Conservation (phyloP, 23 red algal species). For the Cyanidiococcus yangmingshanensis region DNA sequence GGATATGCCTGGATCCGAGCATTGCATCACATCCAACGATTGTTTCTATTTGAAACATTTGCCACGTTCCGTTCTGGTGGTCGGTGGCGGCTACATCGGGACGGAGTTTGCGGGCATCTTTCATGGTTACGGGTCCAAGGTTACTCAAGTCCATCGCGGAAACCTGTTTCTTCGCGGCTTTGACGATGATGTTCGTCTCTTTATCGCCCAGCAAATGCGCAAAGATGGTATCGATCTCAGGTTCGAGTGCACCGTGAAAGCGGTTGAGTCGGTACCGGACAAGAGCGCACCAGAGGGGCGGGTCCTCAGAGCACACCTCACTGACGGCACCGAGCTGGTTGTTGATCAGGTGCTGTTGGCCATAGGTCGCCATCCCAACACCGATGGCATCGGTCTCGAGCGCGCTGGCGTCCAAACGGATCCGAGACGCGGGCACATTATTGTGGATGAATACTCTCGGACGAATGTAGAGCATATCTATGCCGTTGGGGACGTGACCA, state of each 20-base stretch:
- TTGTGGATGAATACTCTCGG: slow-evolving; percentile 78
- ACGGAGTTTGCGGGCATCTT: slow-evolving; percentile 98
- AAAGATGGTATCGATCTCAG: slow-evolving; percentile 63
- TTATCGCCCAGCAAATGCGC: slow-evolving; percentile 80
- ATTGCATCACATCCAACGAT: slow-evolving; percentile 74
- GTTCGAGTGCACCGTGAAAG: slow-evolving; percentile 43
- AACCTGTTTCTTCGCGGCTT: slow-evolving; percentile 77
- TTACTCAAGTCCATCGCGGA: slow-evolving; percentile 66
- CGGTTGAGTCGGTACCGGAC: slow-evolving; percentile 45
- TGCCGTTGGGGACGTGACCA: slow-evolving; percentile 90
- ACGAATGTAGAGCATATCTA: slow-evolving; percentile 93
- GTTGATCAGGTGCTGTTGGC: slow-evolving; percentile 85
- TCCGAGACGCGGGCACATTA: slow-evolving; percentile 36
- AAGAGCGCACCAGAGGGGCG: slow-evolving; percentile 23
- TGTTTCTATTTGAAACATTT: slow-evolving; percentile 72
- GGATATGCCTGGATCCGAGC: slow-evolving; percentile 66
- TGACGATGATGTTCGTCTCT: slow-evolving; percentile 73
- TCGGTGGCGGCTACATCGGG: slow-evolving; percentile 94
- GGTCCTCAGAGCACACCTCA: slow-evolving; percentile 33
- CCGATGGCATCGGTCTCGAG: slow-evolving; percentile 44
- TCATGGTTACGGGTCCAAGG: slow-evolving; percentile 62
- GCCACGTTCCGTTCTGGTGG: slow-evolving; percentile 48
- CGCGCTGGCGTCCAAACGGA: slow-evolving; percentile 69
- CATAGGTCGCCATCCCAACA: slow-evolving; percentile 56
- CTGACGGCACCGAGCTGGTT: slow-evolving; percentile 35